Conservation (phyloP, 495 filamentous ascomycete genomes). For the Xylona heveae region DNA sequence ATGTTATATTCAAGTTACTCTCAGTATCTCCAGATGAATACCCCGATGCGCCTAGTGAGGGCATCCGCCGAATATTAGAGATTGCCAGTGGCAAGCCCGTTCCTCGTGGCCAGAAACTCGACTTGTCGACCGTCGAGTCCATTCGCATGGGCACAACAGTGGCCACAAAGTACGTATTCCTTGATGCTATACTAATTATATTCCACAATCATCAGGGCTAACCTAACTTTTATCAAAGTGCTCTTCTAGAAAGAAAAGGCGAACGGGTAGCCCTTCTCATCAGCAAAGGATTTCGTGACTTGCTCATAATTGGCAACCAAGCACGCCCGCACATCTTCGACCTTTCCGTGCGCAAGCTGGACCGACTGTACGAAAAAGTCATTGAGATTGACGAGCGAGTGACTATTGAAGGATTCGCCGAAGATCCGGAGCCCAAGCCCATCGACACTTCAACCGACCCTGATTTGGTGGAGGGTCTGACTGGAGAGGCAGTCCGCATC, state of each 20-base stretch:
- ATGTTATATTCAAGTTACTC: not conserved
- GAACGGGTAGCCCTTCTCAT: not conserved
- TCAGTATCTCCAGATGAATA: not conserved
- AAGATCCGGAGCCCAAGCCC: not conserved
- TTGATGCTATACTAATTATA: too few relatives aligned
- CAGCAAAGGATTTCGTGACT: not conserved
- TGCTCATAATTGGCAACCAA: not conserved
- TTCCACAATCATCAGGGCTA: too few relatives aligned
- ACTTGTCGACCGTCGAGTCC: not conserved
- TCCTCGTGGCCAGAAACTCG: not conserved
- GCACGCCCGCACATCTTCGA: not conserved
- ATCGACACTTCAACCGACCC: conserved; percentile 1
- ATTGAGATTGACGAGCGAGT: not conserved
- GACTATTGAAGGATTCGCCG: not conserved
- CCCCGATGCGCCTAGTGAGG: not conserved
- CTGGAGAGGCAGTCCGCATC: conserved; percentile 28
- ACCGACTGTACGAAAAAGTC: not conserved
- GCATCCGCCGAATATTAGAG: not conserved
- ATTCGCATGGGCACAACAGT: not conserved
- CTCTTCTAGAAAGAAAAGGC: not conserved
- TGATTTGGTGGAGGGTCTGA: conserved; percentile 19
- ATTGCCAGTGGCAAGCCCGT: not conserved
- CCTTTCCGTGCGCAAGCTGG: not conserved
- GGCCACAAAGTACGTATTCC: too few relatives aligned
- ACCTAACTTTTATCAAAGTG: too few relatives aligned